Percentiles rank a stretch among this genome's conserved stretches.
Conservation (phyloP, 352 stramenopile genomes). For the Phytopythium chamaehyphon region DNA sequence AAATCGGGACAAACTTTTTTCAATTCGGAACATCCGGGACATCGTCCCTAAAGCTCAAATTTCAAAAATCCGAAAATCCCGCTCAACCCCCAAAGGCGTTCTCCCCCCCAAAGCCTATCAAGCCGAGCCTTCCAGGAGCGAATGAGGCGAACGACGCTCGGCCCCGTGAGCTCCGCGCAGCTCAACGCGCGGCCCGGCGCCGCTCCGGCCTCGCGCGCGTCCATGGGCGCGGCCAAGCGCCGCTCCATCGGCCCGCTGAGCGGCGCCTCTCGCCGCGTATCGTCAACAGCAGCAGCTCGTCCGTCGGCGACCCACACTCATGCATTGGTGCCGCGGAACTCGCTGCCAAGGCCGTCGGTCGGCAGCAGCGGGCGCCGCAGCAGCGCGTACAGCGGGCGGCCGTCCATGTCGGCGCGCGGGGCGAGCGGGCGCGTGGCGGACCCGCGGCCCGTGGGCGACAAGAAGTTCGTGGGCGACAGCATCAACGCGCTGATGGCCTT, state of each 20-base stretch:
- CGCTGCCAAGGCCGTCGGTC: conserved; percentile 48
- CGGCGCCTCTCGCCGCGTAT: conserved; percentile 43
- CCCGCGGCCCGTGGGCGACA: conserved; percentile 87
- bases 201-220: conserved; percentile 22
- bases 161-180: conserved; percentile 80
- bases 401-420: conserved; percentile 39
- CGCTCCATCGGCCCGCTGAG: conserved; percentile 51
- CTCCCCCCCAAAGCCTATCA: too few species aligned
- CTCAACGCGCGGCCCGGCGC: conserved; percentile 53
- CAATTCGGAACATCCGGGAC: too few species aligned
- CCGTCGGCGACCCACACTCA: conserved; percentile 7
- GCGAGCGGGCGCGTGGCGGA: conserved; percentile 49
- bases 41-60: too few species aligned
- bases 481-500: conserved; percentile 94
- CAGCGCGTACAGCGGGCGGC: conserved; percentile 57
- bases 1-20: too few species aligned
- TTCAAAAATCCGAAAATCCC: too few species aligned
- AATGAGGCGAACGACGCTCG: conserved; percentile 85
- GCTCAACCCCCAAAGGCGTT: too few species aligned
- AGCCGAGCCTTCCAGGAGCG: neutral
- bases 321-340: conserved; percentile 27
- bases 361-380: conserved; percentile 39
- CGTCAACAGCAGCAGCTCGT: conserved; percentile 19
- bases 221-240: conserved; percentile 47
- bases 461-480: conserved; percentile 89